phyloP scores from a whole-genome alignment of 805 yeast species.

The Cyberlindnera nakhonratchasimensis region DNA sequence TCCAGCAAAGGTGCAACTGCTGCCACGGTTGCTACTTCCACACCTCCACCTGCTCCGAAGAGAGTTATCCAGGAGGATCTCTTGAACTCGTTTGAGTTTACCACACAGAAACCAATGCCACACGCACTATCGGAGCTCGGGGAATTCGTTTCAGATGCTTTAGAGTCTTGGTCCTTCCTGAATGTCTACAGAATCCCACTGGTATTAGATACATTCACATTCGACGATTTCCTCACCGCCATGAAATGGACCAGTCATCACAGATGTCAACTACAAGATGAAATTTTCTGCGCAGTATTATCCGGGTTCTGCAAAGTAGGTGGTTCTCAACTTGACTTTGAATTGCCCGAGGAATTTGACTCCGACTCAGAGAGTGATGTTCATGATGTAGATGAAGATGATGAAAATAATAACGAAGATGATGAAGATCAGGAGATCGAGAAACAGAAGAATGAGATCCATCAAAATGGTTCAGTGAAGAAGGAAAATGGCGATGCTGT shows the following conservation, averaged over 20 bases:
- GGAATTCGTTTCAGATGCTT: constrained; percentile 35
- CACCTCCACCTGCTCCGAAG: constrained; percentile 19
- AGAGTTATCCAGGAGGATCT: constrained; percentile 24
- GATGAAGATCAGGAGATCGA: not conserved
- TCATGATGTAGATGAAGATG: constrained; percentile 28
- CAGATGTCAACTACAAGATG: constrained; percentile 54
- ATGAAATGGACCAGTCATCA: constrained; percentile 40
- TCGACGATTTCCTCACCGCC: constrained; percentile 68
- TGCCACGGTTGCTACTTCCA: not conserved
- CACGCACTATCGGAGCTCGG: constrained; percentile 17
- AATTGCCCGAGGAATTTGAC: constrained; percentile 26
- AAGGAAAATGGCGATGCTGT: constrained; percentile 13
- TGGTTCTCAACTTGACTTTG: constrained; percentile 34
- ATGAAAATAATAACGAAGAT: constrained; percentile 20
- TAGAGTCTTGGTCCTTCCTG: constrained; percentile 74
- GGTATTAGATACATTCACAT: constrained; percentile 67
- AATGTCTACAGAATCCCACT: constrained; percentile 67
- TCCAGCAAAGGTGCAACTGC: not conserved
- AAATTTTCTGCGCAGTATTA: constrained; percentile 64
- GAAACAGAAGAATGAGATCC: not conserved
- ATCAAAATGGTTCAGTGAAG: constrained; percentile 2
- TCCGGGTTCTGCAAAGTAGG: constrained; percentile 49
- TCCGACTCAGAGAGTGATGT: constrained; percentile 3
- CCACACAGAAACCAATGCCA: constrained; percentile 22
- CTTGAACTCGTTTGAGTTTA: constrained; percentile 17